phyloP scores from a whole-genome alignment of 495 filamentous ascomycete genomes.

The Podospora anserina region DNA sequence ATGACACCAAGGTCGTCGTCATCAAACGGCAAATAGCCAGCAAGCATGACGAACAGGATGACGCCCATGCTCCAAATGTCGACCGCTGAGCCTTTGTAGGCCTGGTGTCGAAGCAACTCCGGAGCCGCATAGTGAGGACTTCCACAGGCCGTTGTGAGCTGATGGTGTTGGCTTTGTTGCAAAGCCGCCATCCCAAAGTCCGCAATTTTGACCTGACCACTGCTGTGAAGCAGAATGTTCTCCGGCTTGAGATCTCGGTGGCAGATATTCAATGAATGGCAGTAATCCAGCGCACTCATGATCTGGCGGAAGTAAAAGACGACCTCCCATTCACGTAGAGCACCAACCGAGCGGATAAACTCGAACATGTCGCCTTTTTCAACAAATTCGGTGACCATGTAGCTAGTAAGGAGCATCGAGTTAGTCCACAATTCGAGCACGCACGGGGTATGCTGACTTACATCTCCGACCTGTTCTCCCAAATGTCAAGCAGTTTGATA shows the following conservation, averaged over 20 bases:
- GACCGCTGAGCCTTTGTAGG: slow-evolving; percentile 76
- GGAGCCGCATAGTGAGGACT: slow-evolving; percentile 96
- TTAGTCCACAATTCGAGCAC: slow-evolving; percentile 23
- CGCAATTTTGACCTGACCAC: slow-evolving; percentile 78
- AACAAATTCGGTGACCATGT: slow-evolving; percentile 94
- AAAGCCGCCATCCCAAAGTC: slow-evolving; percentile 98
- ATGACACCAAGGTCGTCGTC: slow-evolving; percentile 57
- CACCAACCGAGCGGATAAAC: slow-evolving; percentile 65
- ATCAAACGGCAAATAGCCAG: slow-evolving; percentile 79
- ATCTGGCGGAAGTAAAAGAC: slow-evolving; percentile 89
- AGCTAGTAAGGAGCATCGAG: slow-evolving; percentile 50
- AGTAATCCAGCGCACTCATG: slow-evolving; percentile 84
- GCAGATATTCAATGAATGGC: slow-evolving; percentile 89
- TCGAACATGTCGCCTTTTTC: slow-evolving; percentile 87
- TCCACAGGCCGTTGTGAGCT: slow-evolving; percentile 83
- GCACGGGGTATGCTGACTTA: slow-evolving; percentile 45
- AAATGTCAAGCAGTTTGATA: slow-evolving; percentile 87
- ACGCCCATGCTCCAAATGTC: slow-evolving; percentile 97
- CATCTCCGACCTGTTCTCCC: slow-evolving; percentile 93
- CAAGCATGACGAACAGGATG: slow-evolving; percentile 79
- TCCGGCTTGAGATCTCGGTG: slow-evolving; percentile 97
- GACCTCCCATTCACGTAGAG: slow-evolving; percentile 72
- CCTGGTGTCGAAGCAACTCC: slow-evolving; percentile 68
- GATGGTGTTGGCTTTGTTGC: slow-evolving; percentile 68
- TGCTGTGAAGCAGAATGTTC: slow-evolving; percentile 80